A percentile compares a stretch with the other conserved stretches of the same genome.
Evolutionary conservation across 805 yeast species (phyloP).

Genomic region (Metschnikowia cerradonensis): DNA sequence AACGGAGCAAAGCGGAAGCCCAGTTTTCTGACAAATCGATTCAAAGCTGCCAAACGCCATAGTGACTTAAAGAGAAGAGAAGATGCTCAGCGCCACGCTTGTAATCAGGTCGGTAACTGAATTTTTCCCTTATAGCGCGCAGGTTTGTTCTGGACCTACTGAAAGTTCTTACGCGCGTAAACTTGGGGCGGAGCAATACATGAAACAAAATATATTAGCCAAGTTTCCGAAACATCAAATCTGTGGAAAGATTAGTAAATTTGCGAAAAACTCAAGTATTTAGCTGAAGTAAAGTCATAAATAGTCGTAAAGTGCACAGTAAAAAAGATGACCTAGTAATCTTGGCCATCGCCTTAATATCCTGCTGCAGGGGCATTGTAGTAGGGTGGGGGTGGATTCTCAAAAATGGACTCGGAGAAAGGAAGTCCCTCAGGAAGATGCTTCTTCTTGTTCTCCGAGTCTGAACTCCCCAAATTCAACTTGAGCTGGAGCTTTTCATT

Average conservation of each 20-base stretch:
- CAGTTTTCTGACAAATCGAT: slow-evolving; percentile 58
- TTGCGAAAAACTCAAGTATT: background rate
- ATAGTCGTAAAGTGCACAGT: background rate
- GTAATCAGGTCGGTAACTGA: background rate
- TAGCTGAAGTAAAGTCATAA: slow-evolving; percentile 3
- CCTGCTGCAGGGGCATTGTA: slow-evolving; percentile 16
- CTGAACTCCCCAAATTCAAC: slow-evolving; percentile 3
- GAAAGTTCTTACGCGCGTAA: background rate
- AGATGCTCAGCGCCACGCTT: background rate
- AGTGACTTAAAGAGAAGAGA: background rate
- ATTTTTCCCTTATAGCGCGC: slow-evolving; percentile 2
- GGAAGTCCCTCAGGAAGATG: background rate
- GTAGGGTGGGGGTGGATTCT: slow-evolving; percentile 19
- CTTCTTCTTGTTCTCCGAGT: background rate
- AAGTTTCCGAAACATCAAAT: background rate
- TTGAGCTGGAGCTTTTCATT: slow-evolving; percentile 20
- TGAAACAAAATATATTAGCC: slow-evolving; percentile 1
- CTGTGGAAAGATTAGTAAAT: background rate
- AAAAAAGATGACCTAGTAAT: background rate
- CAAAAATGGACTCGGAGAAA: slow-evolving; percentile 6
- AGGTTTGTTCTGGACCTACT: background rate
- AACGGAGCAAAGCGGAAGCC: slow-evolving; percentile 78
- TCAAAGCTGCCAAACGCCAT: slow-evolving; percentile 71
- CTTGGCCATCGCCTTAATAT: slow-evolving; percentile 1
- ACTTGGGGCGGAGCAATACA: background rate